Percentiles rank a stretch among this genome's conserved stretches.
These are phyloP conservation scores for Saturnispora sekii DNA, from an alignment of 805 yeast species.

Conservation along the genomic window DNA sequence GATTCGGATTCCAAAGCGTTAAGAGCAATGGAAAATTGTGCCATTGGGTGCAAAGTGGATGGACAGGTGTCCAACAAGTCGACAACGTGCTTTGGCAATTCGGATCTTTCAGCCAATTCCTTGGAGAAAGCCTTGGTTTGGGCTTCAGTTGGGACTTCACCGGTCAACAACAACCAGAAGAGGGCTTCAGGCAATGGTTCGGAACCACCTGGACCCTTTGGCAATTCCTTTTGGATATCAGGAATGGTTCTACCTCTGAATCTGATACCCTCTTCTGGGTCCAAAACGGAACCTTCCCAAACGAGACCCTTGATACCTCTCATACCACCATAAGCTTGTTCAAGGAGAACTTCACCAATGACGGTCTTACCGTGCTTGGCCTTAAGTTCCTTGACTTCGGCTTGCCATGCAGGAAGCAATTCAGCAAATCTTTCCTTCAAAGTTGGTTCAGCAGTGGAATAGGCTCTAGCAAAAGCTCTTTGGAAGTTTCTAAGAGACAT, in stretches of 20 bases:
- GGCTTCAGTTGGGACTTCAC: constrained; percentile 66
- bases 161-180: constrained; percentile 76
- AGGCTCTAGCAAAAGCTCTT: constrained; percentile 27
- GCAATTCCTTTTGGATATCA: constrained; percentile 62
- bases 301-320: constrained; percentile 79
- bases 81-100: constrained; percentile 68
- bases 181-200: constrained; percentile 69
- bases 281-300: constrained; percentile 84
- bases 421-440: constrained; percentile 92
- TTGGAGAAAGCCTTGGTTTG: constrained; percentile 65
- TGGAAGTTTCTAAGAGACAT: constrained; percentile 25
- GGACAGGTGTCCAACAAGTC: constrained; percentile 68
- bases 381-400: constrained; percentile 83
- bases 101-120: constrained; percentile 71
- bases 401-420: constrained; percentile 83
- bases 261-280: constrained; percentile 78
- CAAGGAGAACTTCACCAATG: constrained; percentile 65
- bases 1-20: constrained; percentile 78
- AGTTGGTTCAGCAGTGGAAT: constrained; percentile 40
- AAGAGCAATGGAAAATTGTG: constrained; percentile 77
- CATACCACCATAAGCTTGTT: constrained; percentile 88
- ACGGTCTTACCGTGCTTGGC: constrained; percentile 80
- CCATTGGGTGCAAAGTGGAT: constrained; percentile 77
- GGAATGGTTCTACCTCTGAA: constrained; percentile 81
- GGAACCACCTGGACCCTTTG: constrained; percentile 60